Evolutionary conservation across 75 land plant genomes (phyloP), one percentile per base, ranked within the genome.

Genomic region (Pseudotsuga menziesii): DNA sequence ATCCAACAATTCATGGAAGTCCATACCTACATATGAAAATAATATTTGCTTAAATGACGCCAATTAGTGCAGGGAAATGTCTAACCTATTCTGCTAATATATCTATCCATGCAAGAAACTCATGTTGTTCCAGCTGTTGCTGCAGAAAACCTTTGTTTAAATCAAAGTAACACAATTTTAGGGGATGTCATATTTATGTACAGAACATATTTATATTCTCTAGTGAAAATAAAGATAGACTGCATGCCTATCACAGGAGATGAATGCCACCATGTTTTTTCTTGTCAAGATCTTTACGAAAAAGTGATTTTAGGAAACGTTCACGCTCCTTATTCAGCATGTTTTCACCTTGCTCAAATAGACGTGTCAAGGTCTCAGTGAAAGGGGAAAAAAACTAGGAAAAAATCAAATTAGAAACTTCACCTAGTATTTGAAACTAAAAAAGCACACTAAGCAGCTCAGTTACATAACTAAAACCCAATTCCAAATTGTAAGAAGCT

Each of bases 1-100:
- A 69, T 92, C 94, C 71, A 92, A 80, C 58, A 92, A 80, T 79
- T 92, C 93, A 82, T 92, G 90, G 60, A 92, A 88, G 80, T 92
- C 90, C 94, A 92, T 90, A 41, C 94, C 94, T 86, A 26, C 57
- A 73, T 25, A 73, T 25, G 54, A 73, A 55, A 48, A 56, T 22
- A 56, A 55, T 16, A 73, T 69, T 41, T 35, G 25, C 39, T 61
- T 69, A 69, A 13, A 39, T n/a, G 22, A 3, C 3, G 44, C 17
- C 39, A 67, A 39, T 17, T 41, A 69, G n/a, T 29, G 44, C 32
- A 29, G 36, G 17, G 48, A 23, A 55, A 56, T 22, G 15, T 52
- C 35, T 48, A 55, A 55, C 57, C 27, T 60, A 73, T 55, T 55
- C 23, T 19, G 22, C 75, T 55, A 41, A 14, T 55, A 12, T 20